Base-by-base conservation (phyloP, 805 yeast genomes). In the Wickerhamiella kurtzmanii region DNA sequence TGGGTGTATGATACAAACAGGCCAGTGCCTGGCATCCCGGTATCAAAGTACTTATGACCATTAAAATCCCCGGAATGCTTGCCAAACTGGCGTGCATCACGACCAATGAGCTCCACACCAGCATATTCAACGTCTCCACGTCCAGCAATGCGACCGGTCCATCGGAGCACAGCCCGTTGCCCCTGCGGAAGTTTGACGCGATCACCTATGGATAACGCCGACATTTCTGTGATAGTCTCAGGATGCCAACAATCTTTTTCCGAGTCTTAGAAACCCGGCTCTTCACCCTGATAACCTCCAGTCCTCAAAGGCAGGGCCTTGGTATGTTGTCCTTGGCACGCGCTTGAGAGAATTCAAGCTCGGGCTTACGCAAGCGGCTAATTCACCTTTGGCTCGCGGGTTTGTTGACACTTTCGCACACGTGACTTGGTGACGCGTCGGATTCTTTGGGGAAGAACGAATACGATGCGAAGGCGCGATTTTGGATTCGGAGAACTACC, bases 11-110 rank as follows among this genome's bases (percentile, higher is more conserved):
- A 49, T n/a, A 88, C 69, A 57, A 88, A 88, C 22, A 88, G 63
- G 0, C 96, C 96, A 17, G 86, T 70, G 48, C 73, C 73, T 0
- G 87, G 82, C 35, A 59, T 64, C 4, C 68, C 64, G 0, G 88
- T 84, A 3, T 68, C 67, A 59, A 88, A 88, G 60, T 87, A 87
- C 46, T 68, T 68, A 37, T 50, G 50, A 32, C 94, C 95, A 48
- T 80, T 74, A 41, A 79, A 86, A 38, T 75, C 73, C n/a, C 98
- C 98, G 46, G 77, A 74, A 59, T 89, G 92, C 62, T 85, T 83
- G 19, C 98, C 98, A 3, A 67, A 59, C 0, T 74, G 65, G 37
- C 75, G 72, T 1, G 77, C 79, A 5, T 48, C 48, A 28, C 51
- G 52, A 1, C 83, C 88, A n/a, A 77, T 57, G 39, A 89, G 66